These are phyloP conservation scores for Dichotomocladium elegans DNA, from an alignment of 371 early-diverging fungal species.

Conservation along the genomic window DNA sequence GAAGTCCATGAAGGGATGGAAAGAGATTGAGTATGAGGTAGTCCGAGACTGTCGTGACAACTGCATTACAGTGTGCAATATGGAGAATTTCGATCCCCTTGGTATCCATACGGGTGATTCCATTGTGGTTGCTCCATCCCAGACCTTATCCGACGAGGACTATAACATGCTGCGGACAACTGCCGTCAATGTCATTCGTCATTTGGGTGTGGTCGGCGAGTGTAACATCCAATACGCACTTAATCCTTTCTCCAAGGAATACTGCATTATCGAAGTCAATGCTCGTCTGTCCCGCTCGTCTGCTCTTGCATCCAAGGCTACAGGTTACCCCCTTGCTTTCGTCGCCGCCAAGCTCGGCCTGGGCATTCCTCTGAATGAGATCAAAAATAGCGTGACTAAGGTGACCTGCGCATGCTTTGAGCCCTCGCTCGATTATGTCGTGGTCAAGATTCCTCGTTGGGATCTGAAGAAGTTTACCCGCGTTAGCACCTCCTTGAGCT, in stretches of 20 bases:
- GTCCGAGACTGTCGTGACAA: conserved; percentile 91
- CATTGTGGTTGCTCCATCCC: conserved; percentile 95
- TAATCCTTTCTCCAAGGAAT: conserved; percentile 88
- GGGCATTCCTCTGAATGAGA: conserved; percentile 85
- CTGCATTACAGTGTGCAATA: conserved; percentile 97
- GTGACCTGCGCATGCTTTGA: conserved; percentile 95
- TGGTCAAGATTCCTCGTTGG: conserved; percentile 97
- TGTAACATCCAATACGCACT: conserved; percentile 98
- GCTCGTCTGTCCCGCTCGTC: conserved; percentile 91
- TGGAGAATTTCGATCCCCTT: conserved; percentile 98
- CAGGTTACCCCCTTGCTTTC: conserved; percentile 95
- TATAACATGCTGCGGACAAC: conserved; percentile 94
- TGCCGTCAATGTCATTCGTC: conserved; percentile 79
- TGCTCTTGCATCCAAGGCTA: conserved; percentile 95
- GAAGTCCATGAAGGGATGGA: conserved; percentile 96
- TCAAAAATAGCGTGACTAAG: conserved; percentile 89
- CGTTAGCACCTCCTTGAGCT: conserved; percentile 82
- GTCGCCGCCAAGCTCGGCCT: conserved; percentile 96
- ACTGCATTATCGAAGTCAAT: conserved; percentile 95
- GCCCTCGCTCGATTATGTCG: conserved; percentile 90
- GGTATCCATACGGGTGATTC: conserved; percentile 97
- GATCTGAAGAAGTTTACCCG: conserved; percentile 93
- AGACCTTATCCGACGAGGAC: conserved; percentile 92
- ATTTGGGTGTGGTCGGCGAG: conserved; percentile 93
- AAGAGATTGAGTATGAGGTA: conserved; percentile 97